These are phyloP conservation scores for Nicotiana undulata DNA, from an alignment of 257 asterid species.

Conservation along the genomic window DNA sequence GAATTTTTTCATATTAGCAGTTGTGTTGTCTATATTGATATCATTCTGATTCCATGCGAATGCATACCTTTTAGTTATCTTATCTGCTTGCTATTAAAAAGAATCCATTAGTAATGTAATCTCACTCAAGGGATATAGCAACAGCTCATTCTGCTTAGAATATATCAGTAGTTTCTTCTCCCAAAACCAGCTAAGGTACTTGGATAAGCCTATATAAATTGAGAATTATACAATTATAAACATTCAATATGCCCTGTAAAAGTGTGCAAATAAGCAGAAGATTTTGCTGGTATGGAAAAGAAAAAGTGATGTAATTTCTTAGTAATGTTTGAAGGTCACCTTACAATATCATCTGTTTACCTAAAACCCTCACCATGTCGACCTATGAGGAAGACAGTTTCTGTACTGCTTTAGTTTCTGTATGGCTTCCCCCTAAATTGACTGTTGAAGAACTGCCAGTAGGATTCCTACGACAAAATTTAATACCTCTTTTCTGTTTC, in stretches of 20 bases:
- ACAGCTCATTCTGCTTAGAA: not conserved
- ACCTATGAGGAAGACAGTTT: not conserved
- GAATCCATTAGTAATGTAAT: not conserved
- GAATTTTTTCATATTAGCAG: not conserved
- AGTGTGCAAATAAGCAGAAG: not conserved
- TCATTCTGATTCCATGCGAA: not conserved
- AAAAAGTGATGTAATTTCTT: not conserved
- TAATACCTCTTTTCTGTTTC: constrained; percentile 1
- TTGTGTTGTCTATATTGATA: not conserved
- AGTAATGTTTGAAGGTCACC: not conserved
- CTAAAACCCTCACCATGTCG: not conserved
- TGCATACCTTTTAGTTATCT: not conserved
- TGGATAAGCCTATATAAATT: not conserved
- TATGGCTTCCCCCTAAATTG: not conserved
- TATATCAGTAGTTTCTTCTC: not conserved
- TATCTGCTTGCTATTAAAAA: not conserved
- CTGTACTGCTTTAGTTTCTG: not conserved
- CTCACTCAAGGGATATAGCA: not conserved
- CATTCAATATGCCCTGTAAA: not conserved
- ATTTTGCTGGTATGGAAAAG: not conserved
- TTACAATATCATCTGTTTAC: not conserved
- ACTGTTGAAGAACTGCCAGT: not conserved
- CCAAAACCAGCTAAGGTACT: not conserved
- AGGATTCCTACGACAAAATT: not conserved
- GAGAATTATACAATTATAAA: not conserved